Evolutionary conservation across 140 eudicot genomes (phyloP).

Genomic region (Bidens hawaiensis): DNA sequence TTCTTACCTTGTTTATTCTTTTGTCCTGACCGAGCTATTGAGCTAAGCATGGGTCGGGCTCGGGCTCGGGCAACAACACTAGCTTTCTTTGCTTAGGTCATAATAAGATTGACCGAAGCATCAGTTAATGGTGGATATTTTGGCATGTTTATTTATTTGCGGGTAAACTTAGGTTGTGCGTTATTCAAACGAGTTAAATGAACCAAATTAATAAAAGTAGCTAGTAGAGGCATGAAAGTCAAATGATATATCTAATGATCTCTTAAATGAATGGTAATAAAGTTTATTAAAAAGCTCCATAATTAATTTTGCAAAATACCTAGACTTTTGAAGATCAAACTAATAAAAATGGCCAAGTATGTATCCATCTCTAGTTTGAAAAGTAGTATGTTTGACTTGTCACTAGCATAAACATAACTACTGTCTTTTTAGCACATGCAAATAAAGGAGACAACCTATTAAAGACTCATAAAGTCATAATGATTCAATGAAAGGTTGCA

Average conservation of each 20-base stretch:
- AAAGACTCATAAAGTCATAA: not conserved
- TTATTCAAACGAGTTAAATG: not conserved
- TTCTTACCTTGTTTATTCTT: not conserved
- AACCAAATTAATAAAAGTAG: no score
- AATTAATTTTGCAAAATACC: not conserved
- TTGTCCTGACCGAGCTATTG: not conserved
- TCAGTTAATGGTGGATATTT: not conserved
- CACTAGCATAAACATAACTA: not conserved
- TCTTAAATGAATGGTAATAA: not conserved
- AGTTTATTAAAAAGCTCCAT: not conserved
- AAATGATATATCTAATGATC: not conserved
- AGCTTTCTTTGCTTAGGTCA: not conserved
- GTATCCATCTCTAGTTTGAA: not conserved
- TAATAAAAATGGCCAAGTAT: not conserved
- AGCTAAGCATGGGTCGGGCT: not conserved
- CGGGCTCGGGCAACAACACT: not conserved
- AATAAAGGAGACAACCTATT: slow-evolving; percentile 10
- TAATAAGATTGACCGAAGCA: not conserved
- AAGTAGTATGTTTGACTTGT: not conserved
- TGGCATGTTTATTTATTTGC: not conserved
- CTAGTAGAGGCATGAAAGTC: not conserved
- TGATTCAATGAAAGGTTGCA: not conserved
- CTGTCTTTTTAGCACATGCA: slow-evolving; percentile 9
- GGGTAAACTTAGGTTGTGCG: not conserved
- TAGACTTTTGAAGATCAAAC: not conserved